Base-by-base conservation (phyloP, 2,329 filamentous ascomycete species). In the Lomentospora prolificans region DNA sequence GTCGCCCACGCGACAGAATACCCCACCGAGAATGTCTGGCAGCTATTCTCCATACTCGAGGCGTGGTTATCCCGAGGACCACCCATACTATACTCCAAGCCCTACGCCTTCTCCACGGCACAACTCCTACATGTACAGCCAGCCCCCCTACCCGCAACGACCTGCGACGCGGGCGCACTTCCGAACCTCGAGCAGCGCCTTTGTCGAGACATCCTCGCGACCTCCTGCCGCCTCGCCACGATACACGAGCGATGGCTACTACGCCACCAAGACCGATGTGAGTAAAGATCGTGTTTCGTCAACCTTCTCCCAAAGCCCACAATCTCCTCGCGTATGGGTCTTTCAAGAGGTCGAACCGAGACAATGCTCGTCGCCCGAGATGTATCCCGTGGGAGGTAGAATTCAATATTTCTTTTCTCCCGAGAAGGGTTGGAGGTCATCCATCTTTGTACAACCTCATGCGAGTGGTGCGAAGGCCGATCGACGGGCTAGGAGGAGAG, bases 221-320 rank as follows among this genome's bases (percentile, higher is more conserved):
- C 73, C 72, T 58, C 75, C 72, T 41, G 72, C 74, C 58, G 79
- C 80, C 65, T 83, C 80, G 60, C 80, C 80, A 60, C 77, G 80
- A 63, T 83, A 80, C 73, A 81, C 77, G 67, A 82, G 79, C 75
- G 76, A 74, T 66, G 80, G 80, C 68, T 73, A 80, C 66, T 83
- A 83, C 74, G 79, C 78, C 72, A 54, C 52, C 52, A 46, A 46
- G 33, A 82, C 80, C 71, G 79, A 82, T 82, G 80, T 83, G 80
- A 83, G 80, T 83, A 69, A 39, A 54, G 33, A 41, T 44, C 52
- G 36, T 54, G 24, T 41, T 54, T 54, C 52, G 41, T 28, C 36
- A 44, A 5, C 39, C 12, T 46, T 44, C 52, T 41, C 52, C 36
- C 44, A 48, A 48, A 48, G 44, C 22, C 44, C 44, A 19, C 17